Evolutionary conservation across 148 eudicot genomes (phyloP).

Genomic region (Drosera capensis): DNA sequence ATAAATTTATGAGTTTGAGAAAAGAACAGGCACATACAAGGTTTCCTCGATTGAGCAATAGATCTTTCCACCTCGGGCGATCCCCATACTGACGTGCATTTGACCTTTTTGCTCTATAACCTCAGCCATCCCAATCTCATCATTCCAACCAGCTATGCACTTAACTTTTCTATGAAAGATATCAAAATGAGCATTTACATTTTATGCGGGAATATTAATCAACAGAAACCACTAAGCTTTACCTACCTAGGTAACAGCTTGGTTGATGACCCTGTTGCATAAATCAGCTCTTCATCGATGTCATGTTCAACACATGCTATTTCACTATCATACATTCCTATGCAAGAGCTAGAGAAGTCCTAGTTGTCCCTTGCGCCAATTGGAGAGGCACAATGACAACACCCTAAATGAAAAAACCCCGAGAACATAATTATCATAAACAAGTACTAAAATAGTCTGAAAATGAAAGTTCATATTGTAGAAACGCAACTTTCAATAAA

Average conservation of each 20-base stretch:
- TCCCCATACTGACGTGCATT: constrained; percentile 57
- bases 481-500: too few relatives aligned
- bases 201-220: not conserved
- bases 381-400: too few relatives aligned
- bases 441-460: too few relatives aligned
- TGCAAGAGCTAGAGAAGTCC: constrained; percentile 21
- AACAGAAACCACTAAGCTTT: not conserved
- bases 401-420: too few relatives aligned
- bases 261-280: constrained; percentile 18
- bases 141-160: constrained; percentile 53
- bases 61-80: constrained; percentile 44
- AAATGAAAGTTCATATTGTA: too few relatives aligned
- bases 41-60: constrained; percentile 67
- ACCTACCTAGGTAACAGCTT: constrained; percentile 70
- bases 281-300: constrained; percentile 37
- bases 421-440: too few relatives aligned
- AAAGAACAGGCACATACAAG: constrained; percentile 31
- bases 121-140: constrained; percentile 66
- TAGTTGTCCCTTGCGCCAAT: constrained; percentile 17
- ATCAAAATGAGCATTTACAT: not conserved
- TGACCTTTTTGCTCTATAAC: constrained; percentile 50
- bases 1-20: not conserved
- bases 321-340: constrained; percentile 36
- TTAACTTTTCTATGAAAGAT: constrained; percentile 26
- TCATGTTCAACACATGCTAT: constrained; percentile 23